These are phyloP conservation scores for Thamnidium elegans DNA, from an alignment of 192 early-diverging fungal genomes.

Conservation along the genomic window DNA sequence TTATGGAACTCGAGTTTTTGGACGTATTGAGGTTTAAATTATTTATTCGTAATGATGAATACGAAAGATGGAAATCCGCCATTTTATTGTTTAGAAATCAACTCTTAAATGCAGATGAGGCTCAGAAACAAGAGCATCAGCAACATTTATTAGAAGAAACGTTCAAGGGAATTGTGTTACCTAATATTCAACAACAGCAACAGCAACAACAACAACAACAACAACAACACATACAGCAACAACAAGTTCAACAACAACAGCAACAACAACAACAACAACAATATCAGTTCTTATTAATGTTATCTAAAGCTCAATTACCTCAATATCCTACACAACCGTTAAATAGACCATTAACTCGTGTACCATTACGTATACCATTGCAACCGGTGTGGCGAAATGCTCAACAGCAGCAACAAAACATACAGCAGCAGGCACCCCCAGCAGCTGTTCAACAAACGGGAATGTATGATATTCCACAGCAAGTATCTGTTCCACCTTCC, in stretches of 20 bases:
- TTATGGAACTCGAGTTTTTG: slow-evolving; percentile 84
- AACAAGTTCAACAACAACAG: slow-evolving; percentile 19
- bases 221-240: slow-evolving; percentile 20
- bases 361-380: slow-evolving; percentile 34
- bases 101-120: slow-evolving; percentile 23
- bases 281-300: slow-evolving; percentile 23
- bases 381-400: slow-evolving; percentile 29
- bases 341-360: slow-evolving; percentile 30
- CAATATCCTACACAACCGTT: slow-evolving; percentile 29
- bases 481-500: too few relatives aligned
- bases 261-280: slow-evolving; percentile 21
- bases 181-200: slow-evolving; percentile 20
- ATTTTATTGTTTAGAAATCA: slow-evolving; percentile 40
- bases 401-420: slow-evolving; percentile 5
- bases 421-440: not conserved
- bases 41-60: slow-evolving; percentile 68
- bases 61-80: slow-evolving; percentile 60
- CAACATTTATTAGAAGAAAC: slow-evolving; percentile 32
- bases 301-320: slow-evolving; percentile 36
- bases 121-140: slow-evolving; percentile 30
- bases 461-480: too few relatives aligned
- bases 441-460: too few relatives aligned
- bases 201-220: slow-evolving; percentile 22
- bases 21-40: slow-evolving; percentile 68
- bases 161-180: slow-evolving; percentile 16